These are phyloP conservation scores for Corniculantispora saksenae DNA, from an alignment of 2,329 filamentous ascomycete genomes.

Conservation along the genomic window DNA sequence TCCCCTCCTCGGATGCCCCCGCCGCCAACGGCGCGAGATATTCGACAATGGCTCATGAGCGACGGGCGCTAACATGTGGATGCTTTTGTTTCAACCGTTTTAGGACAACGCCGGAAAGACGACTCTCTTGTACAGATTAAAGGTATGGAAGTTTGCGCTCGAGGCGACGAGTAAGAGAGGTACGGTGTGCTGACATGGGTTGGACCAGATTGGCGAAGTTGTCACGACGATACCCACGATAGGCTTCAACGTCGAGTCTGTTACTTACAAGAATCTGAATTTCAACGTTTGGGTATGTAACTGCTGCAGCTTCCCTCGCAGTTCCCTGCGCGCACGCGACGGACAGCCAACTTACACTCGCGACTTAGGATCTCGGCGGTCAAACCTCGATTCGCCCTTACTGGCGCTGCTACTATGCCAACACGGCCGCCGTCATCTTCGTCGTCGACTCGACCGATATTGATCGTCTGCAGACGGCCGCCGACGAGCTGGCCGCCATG, in stretches of 20 bases:
- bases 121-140: constrained; percentile 91
- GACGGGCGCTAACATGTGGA: constrained; percentile 7
- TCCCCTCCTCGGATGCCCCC: background rate
- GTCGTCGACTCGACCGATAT: constrained; percentile 98
- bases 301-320: no score
- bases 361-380: constrained; percentile 77
- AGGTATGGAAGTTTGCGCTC: constrained; percentile 56
- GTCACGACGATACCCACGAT: constrained; percentile 99
- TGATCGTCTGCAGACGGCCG: constrained; percentile 86
- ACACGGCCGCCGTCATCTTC: constrained; percentile 97
- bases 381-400: constrained; percentile 99
- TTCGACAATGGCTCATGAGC: background rate
- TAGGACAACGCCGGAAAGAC: constrained; percentile 99
- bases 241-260: constrained; percentile 98
- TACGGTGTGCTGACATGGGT: constrained; percentile 20
- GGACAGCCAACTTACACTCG: constrained; percentile 8
- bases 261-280: constrained; percentile 97
- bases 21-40: no score
- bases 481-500: constrained; percentile 93
- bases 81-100: background rate
- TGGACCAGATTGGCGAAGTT: constrained; percentile 86
- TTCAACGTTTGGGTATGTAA: constrained; percentile 95
- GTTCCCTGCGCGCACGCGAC: background rate
- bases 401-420: constrained; percentile 99
- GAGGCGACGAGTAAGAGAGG: background rate